phyloP scores from a whole-genome alignment of 768 basidiomycete species.

The Mrakia frigida region DNA sequence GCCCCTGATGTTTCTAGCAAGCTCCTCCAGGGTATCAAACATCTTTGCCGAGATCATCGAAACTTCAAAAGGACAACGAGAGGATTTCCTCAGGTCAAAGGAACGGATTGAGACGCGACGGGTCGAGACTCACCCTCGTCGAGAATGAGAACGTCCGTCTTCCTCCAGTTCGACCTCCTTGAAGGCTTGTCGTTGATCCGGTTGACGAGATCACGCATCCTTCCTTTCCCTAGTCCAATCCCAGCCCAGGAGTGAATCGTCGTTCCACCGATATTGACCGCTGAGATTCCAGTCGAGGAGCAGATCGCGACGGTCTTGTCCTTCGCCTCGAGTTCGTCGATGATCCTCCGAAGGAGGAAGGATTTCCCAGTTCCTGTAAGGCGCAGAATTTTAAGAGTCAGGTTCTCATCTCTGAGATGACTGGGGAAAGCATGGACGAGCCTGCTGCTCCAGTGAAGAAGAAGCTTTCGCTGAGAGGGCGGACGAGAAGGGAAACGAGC shows the following conservation, averaged over 20 bases:
- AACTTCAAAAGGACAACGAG: background rate
- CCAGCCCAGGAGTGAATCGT: constrained; percentile 96
- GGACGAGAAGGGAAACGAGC: background rate
- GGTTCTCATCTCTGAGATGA: background rate
- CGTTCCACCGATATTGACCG: constrained; percentile 93
- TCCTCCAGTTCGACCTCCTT: background rate
- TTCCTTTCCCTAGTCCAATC: constrained; percentile 73
- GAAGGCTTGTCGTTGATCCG: background rate
- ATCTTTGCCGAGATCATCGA: constrained; percentile 4
- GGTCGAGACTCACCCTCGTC: constrained; percentile 17
- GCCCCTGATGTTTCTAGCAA: background rate
- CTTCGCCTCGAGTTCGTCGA: constrained; percentile 58
- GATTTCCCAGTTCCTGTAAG: constrained; percentile 87
- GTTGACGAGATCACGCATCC: constrained; percentile 49
- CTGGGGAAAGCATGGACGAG: background rate
- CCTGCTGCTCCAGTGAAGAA: constrained; percentile 94
- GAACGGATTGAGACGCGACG: background rate
- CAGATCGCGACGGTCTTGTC: constrained; percentile 81
- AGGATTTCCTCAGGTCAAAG: constrained; percentile 9
- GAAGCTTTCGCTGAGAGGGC: constrained; percentile 53
- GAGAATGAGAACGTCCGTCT: constrained; percentile 13
- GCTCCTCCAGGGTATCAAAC: constrained; percentile 4
- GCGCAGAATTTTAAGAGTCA: background rate
- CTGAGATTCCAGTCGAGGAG: constrained; percentile 94
- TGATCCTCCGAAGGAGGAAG: constrained; percentile 86